These are phyloP conservation scores for Wallacemonas rigidus DNA, from an alignment of 208 protist species.

Conservation along the genomic window DNA sequence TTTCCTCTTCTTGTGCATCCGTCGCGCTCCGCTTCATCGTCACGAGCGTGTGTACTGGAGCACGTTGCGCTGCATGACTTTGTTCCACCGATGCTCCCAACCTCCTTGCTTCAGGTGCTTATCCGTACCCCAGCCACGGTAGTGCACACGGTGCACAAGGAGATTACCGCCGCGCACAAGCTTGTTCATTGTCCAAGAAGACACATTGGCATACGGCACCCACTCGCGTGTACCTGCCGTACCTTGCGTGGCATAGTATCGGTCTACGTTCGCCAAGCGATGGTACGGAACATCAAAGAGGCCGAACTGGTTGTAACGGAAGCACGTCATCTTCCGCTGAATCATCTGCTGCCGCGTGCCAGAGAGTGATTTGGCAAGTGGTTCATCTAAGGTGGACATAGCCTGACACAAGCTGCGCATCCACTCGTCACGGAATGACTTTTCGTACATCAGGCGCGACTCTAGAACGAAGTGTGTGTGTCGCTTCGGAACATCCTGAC, in stretches of 20 bases:
- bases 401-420: conserved; percentile 82
- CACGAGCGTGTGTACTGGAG: conserved; percentile 87
- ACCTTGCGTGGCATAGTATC: conserved; percentile 82
- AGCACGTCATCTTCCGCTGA: conserved; percentile 86
- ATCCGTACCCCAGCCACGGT: conserved; percentile 85
- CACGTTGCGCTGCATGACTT: conserved; percentile 86
- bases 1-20: conserved; percentile 4
- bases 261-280: conserved; percentile 84
- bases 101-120: conserved; percentile 78
- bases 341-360: conserved; percentile 76
- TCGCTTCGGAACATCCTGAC: conserved; percentile 84
- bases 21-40: conserved; percentile 5
- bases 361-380: conserved; percentile 74
- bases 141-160: conserved; percentile 88
- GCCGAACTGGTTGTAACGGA: conserved; percentile 92
- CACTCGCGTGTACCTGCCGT: conserved; percentile 83
- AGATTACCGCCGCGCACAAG: conserved; percentile 84
- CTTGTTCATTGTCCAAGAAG: conserved; percentile 92
- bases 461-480: conserved; percentile 89
- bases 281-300: conserved; percentile 85
- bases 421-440: conserved; percentile 92
- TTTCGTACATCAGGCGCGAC: conserved; percentile 88
- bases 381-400: conserved; percentile 75
- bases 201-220: conserved; percentile 90
- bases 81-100: conserved; percentile 92